A percentile compares a stretch with the other conserved stretches of the same genome.
Conservation (phyloP, 2,329 filamentous ascomycete species). For the Colletotrichum echinochloae region DNA sequence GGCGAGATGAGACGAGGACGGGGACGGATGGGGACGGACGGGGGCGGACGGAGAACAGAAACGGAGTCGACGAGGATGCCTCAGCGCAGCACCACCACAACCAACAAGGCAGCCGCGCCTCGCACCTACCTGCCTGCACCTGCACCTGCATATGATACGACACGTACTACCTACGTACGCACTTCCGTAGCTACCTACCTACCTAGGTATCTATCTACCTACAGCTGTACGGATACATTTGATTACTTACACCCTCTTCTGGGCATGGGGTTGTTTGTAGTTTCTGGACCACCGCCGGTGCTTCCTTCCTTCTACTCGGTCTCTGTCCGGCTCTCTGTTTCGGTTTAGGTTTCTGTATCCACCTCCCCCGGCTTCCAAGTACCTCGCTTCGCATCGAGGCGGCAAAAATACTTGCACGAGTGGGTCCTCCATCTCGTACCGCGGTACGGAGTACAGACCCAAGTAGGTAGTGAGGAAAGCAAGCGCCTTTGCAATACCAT, state of each 20-base stretch:
- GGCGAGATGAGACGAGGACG: neutral
- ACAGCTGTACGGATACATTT: constrained; percentile 4
- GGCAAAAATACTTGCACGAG: neutral
- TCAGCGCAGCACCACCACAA: neutral
- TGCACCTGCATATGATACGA: too few species aligned
- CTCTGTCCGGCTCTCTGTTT: neutral
- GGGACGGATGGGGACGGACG: neutral
- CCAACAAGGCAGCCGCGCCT: neutral
- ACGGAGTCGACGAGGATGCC: constrained; percentile 1
- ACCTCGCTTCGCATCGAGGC: neutral
- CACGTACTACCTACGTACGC: too few species aligned
- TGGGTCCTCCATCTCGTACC: neutral
- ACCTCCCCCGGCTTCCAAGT: neutral
- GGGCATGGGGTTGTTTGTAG: neutral
- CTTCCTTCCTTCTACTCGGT: neutral
- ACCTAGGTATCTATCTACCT: too few species aligned
- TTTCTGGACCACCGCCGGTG: neutral
- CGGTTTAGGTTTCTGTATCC: neutral
- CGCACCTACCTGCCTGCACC: neutral
- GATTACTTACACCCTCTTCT: neutral
- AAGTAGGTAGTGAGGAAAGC: too few species aligned
- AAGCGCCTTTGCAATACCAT: constrained; percentile 1
- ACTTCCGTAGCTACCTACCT: too few species aligned
- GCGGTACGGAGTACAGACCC: neutral
- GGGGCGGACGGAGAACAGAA: neutral